A percentile compares a stretch with the other conserved stretches of the same genome.
phyloP scores from a whole-genome alignment of 441 rosid species.

The Breynia disticha region DNA sequence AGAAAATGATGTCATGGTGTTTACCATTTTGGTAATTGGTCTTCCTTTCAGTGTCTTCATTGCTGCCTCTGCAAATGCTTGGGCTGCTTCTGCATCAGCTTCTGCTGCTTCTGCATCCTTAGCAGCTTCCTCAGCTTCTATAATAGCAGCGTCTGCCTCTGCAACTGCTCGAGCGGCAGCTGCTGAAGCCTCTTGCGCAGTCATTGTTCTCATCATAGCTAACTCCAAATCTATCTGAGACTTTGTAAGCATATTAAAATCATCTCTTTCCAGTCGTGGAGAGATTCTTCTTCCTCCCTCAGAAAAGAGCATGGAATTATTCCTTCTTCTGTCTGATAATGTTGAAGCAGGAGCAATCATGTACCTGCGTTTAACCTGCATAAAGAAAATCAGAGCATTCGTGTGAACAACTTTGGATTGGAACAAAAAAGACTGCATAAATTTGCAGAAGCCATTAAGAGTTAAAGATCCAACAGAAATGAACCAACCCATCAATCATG shows the following conservation, averaged over 20 bases:
- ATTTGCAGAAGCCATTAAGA: too few relatives aligned
- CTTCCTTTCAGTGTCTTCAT: conserved; percentile 60
- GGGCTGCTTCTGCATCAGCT: conserved; percentile 85
- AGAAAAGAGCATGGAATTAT: conserved; percentile 17
- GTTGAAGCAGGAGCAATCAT: conserved; percentile 46
- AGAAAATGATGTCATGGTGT: background rate
- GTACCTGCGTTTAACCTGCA: conserved; percentile 83
- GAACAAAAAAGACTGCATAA: too few relatives aligned
- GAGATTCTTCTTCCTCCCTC: conserved; percentile 39
- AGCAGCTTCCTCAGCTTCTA: conserved; percentile 87
- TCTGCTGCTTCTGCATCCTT: conserved; percentile 90
- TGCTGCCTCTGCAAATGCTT: conserved; percentile 84
- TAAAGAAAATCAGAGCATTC: background rate
- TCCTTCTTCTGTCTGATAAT: conserved; percentile 41
- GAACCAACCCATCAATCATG: too few relatives aligned
- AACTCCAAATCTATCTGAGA: conserved; percentile 67
- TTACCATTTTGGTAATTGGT: conserved; percentile 30
- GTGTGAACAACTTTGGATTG: too few relatives aligned
- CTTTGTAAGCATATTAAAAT: conserved; percentile 34
- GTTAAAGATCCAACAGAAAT: too few relatives aligned
- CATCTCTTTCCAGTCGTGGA: conserved; percentile 45
- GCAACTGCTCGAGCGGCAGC: conserved; percentile 88
- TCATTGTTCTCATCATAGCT: conserved; percentile 70
- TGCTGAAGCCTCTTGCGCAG: conserved; percentile 71
- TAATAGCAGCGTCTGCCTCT: conserved; percentile 84